A percentile compares a stretch with the other conserved stretches of the same genome.
Evolutionary conservation across 2,329 filamentous ascomycete species (phyloP).

Genomic region (Ascocoryne sarcoides): DNA sequence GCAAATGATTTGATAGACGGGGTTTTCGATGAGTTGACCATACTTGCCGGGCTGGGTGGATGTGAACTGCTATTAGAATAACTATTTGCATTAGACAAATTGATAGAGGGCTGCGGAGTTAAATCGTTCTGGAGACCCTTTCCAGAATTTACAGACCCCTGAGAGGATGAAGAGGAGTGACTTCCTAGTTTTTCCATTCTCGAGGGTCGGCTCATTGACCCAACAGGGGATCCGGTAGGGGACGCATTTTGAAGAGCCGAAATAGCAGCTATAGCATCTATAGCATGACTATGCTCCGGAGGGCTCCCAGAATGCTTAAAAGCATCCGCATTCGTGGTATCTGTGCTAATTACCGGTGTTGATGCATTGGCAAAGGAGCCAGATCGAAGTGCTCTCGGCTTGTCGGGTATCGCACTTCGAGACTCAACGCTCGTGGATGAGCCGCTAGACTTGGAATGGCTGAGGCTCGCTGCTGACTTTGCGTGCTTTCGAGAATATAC

Average conservation of each 20-base stretch:
- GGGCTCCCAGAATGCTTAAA: conserved; percentile 42
- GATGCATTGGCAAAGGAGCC: conserved; percentile 54
- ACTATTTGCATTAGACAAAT: conserved; percentile 10
- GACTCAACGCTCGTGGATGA: conserved; percentile 42
- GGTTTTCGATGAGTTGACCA: conserved; percentile 32
- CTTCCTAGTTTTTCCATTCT: conserved; percentile 35
- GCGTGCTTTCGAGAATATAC: conserved; percentile 42
- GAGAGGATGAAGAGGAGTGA: conserved; percentile 42
- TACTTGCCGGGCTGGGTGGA: conserved; percentile 28
- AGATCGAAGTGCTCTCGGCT: conserved; percentile 49
- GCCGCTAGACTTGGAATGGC: conserved; percentile 28
- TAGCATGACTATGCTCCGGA: conserved; percentile 51
- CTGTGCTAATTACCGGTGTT: conserved; percentile 57
- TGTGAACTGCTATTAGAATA: conserved; percentile 11
- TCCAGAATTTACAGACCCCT: conserved; percentile 35
- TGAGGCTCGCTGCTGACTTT: conserved; percentile 22
- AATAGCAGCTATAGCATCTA: conserved; percentile 63
- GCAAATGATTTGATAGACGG: conserved; percentile 35
- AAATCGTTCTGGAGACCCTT: conserved; percentile 25
- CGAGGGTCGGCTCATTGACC: conserved; percentile 34
- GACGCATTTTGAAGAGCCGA: conserved; percentile 46
- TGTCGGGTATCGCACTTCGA: conserved; percentile 31
- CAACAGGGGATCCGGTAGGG: conserved; percentile 38
- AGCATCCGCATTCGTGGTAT: conserved; percentile 57
- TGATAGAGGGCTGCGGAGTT: conserved; percentile 25